Evolutionary conservation across 768 basidiomycete species (phyloP).

Genomic region (Cyclocybe aegerita): DNA sequence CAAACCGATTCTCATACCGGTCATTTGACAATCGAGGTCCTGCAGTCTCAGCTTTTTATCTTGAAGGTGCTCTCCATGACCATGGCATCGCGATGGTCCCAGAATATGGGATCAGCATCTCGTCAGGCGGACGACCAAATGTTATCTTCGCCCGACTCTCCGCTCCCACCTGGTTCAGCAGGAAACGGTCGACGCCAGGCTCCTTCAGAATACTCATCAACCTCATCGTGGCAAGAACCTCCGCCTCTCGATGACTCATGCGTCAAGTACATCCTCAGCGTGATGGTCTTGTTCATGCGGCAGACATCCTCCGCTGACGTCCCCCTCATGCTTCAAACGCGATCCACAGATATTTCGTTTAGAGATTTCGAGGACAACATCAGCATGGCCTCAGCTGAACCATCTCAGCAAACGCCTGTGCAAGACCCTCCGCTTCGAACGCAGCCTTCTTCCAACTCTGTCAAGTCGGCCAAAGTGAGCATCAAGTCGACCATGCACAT

Average conservation of each 20-base stretch:
- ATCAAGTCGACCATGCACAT: conserved; percentile 42
- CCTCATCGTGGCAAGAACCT: conserved; percentile 57
- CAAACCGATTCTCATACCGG: conserved; percentile 53
- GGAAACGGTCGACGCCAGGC: conserved; percentile 32
- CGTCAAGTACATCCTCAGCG: conserved; percentile 77
- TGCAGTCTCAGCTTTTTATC: conserved; percentile 86
- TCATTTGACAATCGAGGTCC: conserved; percentile 60
- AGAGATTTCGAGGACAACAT: conserved; percentile 66
- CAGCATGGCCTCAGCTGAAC: conserved; percentile 8
- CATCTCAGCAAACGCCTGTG: neutral
- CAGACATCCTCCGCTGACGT: conserved; percentile 61
- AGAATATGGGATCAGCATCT: conserved; percentile 40
- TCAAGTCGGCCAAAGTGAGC: conserved; percentile 35
- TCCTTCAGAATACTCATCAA: conserved; percentile 43
- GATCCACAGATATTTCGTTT: conserved; percentile 62
- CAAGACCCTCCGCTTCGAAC: conserved; percentile 29
- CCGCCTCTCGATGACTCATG: conserved; percentile 78
- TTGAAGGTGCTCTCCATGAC: conserved; percentile 78
- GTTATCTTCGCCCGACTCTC: conserved; percentile 35
- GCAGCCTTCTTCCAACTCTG: conserved; percentile 41
- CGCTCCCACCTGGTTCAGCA: conserved; percentile 29
- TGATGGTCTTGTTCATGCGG: conserved; percentile 81
- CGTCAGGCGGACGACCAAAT: conserved; percentile 37
- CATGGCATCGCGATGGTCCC: conserved; percentile 74
- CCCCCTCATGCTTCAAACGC: conserved; percentile 54